phyloP scores from a whole-genome alignment of 176 grass and related monocot genomes.

The Cymbopogon citratus region DNA sequence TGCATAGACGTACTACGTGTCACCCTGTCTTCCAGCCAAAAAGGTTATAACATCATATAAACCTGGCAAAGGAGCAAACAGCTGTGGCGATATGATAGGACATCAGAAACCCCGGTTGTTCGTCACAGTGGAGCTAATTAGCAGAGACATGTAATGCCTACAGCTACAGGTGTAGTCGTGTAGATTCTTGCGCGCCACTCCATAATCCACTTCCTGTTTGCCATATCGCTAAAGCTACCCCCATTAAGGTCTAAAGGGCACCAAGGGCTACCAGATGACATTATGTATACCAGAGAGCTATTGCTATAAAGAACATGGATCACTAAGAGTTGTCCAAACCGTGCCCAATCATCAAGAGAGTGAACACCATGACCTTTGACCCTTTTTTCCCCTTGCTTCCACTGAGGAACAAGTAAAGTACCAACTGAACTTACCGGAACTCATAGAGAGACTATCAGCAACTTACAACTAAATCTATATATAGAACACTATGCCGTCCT shows the following conservation, averaged over 20 bases:
- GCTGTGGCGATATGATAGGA: conserved; percentile 16
- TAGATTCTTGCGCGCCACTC: conserved; percentile 35
- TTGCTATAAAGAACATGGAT: conserved; percentile 1
- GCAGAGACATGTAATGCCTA: conserved; percentile 2
- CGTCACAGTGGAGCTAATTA: conserved; percentile 13
- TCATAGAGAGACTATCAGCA: neutral
- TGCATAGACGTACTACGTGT: neutral
- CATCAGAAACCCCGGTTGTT: neutral
- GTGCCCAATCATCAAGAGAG: neutral
- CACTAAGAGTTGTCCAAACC: conserved; percentile 9
- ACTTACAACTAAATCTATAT: neutral
- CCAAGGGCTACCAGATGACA: neutral
- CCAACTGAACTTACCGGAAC: conserved; percentile 30
- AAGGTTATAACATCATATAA: neutral
- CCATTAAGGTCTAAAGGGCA: conserved; percentile 7
- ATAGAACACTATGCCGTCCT: neutral
- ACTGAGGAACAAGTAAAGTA: neutral
- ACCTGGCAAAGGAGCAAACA: conserved; percentile 10
- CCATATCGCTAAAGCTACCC: conserved; percentile 16
- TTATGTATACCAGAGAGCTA: conserved; percentile 4
- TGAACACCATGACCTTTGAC: neutral
- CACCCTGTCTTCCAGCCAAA: neutral
- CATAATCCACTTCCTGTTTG: conserved; percentile 20
- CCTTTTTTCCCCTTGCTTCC: neutral
- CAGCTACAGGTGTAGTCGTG: too few relatives aligned